phyloP scores from a whole-genome alignment of 176 grass and related monocot genomes.

The Poa pratensis region DNA sequence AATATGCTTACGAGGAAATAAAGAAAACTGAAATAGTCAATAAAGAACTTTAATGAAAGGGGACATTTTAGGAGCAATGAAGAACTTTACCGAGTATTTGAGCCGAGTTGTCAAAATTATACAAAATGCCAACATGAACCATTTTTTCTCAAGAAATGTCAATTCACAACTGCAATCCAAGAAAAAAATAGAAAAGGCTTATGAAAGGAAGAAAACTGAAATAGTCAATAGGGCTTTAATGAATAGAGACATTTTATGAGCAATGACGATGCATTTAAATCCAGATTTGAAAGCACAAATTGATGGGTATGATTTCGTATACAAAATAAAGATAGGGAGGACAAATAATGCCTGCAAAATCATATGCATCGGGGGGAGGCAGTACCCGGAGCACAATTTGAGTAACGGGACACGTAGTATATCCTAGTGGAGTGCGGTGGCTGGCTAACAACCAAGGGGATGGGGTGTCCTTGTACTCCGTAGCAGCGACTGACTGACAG shows the following conservation, averaged over 20 bases:
- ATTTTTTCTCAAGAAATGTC: too few relatives aligned
- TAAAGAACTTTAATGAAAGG: neutral
- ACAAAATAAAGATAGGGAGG: neutral
- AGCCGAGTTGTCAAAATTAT: too few relatives aligned
- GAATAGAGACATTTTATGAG: neutral
- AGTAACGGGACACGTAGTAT: neutral
- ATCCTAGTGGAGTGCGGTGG: neutral
- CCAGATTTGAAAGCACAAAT: neutral
- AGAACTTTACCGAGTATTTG: too few relatives aligned
- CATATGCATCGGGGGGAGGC: neutral
- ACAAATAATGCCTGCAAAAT: neutral
- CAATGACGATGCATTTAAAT: neutral
- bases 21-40: neutral
- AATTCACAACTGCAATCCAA: too few relatives aligned
- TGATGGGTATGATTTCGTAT: neutral
- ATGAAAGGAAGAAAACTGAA: neutral
- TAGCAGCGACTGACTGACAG: constrained; percentile 39
- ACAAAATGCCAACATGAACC: too few relatives aligned
- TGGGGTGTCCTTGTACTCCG: constrained; percentile 77
- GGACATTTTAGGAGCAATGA: neutral
- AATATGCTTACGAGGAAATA: neutral
- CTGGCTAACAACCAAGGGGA: constrained; percentile 58
- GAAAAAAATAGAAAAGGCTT: neutral
- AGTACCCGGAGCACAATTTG: neutral
- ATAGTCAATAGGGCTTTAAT: neutral